These are phyloP conservation scores for Debaryomyces prosopidis DNA, from an alignment of 805 yeast genomes.

Conservation along the genomic window DNA sequence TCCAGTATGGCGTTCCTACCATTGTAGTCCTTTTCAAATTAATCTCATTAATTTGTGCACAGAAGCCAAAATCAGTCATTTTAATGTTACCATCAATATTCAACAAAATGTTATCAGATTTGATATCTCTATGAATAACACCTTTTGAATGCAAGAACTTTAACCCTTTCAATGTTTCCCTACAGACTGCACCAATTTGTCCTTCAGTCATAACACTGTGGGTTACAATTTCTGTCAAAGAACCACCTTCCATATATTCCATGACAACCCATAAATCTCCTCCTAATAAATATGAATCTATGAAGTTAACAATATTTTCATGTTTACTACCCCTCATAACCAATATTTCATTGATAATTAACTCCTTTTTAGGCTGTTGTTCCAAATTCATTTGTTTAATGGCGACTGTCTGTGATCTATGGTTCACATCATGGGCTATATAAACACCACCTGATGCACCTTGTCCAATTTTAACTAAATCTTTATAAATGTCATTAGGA, in stretches of 20 bases:
- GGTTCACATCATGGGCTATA: conserved; percentile 69
- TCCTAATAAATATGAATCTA: conserved; percentile 76
- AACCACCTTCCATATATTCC: conserved; percentile 99
- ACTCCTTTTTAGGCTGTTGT: conserved; percentile 92
- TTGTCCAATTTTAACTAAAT: conserved; percentile 86
- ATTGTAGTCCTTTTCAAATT: conserved; percentile 91
- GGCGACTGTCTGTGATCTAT: conserved; percentile 66
- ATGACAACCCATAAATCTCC: conserved; percentile 94
- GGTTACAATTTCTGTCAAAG: conserved; percentile 91
- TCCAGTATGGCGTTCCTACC: conserved; percentile 99
- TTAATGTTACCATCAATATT: conserved; percentile 86
- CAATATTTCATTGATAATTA: conserved; percentile 89
- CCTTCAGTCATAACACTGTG: conserved; percentile 88
- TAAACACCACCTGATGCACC: conserved; percentile 98
- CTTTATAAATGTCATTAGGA: conserved; percentile 69
- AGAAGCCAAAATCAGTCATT: conserved; percentile 93
- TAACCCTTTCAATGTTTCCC: conserved; percentile 86
- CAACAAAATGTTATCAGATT: conserved; percentile 87
- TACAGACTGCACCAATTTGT: conserved; percentile 92
- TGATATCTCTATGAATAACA: conserved; percentile 93
- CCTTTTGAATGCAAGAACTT: conserved; percentile 88
- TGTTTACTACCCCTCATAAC: conserved; percentile 95
- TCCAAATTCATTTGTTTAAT: conserved; percentile 95
- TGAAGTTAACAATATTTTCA: conserved; percentile 89
- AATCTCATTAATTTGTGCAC: conserved; percentile 69